Evolutionary conservation across 2,329 filamentous ascomycete genomes (phyloP), one percentile per base, ranked within the genome.

Genomic region (Setomelanomma holmii): DNA sequence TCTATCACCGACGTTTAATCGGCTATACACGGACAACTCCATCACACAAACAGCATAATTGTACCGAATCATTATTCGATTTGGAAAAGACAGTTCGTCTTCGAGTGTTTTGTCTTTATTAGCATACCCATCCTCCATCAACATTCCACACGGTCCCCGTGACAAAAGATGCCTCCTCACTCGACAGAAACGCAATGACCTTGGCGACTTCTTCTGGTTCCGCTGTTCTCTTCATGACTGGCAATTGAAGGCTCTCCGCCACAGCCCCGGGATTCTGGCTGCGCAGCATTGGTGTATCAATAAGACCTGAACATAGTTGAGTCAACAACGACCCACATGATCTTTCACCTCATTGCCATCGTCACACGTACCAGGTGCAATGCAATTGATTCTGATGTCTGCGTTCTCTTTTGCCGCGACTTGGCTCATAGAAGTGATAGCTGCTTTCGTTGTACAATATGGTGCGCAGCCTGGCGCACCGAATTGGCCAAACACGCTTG

Each of bases 111-210:
- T n/a, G n/a, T n/a, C n/a, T n/a, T n/a, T n/a, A n/a, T n/a, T n/a
- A n/a, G n/a, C n/a, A 45, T 11, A 45, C 42, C 40, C 27, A 24
- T 1, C 50, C 54, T 17, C 46, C 43, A 48, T 82, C 79, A 22
- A 80, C 73, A 55, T 62, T 73, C 43, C 76, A 69, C 5, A 75
- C 67, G 10, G 70, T 65, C 1, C 79, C 79, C 0, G 78, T 81
- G 1, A 79, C 74, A 65, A 75, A 80, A 12, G 70, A 75, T 5
- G 72, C 63, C 22, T 78, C 76, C 51, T 79, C 75, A 51, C 78
- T 75, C 33, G 81, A 56, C 58, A 81, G 55, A 45, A 78, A 81
- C 5, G 74, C 68, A 40, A 79, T 74, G 8, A 79, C 65, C 22
- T 74, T 70, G 5, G 78, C 80, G 1, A 72, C 63, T 53, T 76